Evolutionary conservation across 2,329 filamentous ascomycete species (phyloP), one percentile per base, ranked within the genome.

Genomic region (Cladosporium cucumerinum): DNA sequence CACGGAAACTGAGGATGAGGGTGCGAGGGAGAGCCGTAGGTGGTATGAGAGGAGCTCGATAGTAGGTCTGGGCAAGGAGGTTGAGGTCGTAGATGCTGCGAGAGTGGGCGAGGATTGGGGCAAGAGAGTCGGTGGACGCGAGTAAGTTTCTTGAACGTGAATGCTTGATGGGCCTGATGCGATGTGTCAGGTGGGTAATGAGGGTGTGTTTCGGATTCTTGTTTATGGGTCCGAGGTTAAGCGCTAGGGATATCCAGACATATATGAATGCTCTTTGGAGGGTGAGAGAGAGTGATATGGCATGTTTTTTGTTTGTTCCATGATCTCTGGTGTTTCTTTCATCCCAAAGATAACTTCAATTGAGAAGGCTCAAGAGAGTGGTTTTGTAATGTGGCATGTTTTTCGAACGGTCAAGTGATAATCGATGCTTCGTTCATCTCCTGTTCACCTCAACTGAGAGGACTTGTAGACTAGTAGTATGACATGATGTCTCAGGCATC

Each of bases 71-170:
- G 94, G 94, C 18, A 90, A 95, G 74, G 91, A 92, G 4, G 88
- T 97, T 30, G 88, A 96, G 46, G 88, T 98, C 21, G 92, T 97
- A 3, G 94, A 98, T 76, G 90, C 89, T 34, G 83, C 89, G 69
- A 84, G 91, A 58, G 85, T 96, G 21, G 88, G 89, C 60, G 93
- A 97, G 71, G 94, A 98, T 78, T 98, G 93, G 90, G 84, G 85
- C 67, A 87, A 91, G 74, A 85, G 94, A 66, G 87, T 96, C 65
- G 87, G 88, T 73, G 90, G 90, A 5, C 70, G 76, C 51, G 79
- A 81, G 65, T 81, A 65, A 69, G 14, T 12, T n/a, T 43, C 18
- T 10, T n/a, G 18, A 7, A 43, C 10, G 36, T n/a, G 36, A n/a
- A 18, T 43, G 36, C 16, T 43, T 10, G 18, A 10, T 43, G 7